Evolutionary conservation across 129 eudicot species (phyloP).

Genomic region (Deinandra increscens): DNA sequence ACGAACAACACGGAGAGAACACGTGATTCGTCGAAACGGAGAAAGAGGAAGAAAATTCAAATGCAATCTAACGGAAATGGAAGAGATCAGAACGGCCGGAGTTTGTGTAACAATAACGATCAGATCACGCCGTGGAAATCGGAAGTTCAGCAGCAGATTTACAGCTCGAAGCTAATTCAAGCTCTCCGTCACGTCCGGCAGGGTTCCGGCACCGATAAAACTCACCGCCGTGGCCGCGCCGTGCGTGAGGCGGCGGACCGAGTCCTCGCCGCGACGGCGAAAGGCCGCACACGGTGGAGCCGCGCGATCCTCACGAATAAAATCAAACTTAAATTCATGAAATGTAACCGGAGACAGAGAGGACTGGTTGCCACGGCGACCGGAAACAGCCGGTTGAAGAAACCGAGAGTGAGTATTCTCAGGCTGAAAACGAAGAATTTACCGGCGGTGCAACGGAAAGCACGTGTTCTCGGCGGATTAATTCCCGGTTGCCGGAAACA

Average conservation of each 20-base stretch:
- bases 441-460: slow-evolving; percentile 70
- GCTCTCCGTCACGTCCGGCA: slow-evolving; percentile 72
- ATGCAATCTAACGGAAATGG: slow-evolving; percentile 14
- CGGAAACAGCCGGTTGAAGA: slow-evolving; percentile 50
- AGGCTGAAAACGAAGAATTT: slow-evolving; percentile 56
- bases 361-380: slow-evolving; percentile 37
- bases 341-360: slow-evolving; percentile 45
- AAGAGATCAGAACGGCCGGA: slow-evolving; percentile 28
- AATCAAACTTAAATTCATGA: slow-evolving; percentile 71
- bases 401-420: slow-evolving; percentile 52
- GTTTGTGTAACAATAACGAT: neutral
- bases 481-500: slow-evolving; percentile 96
- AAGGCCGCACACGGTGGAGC: slow-evolving; percentile 87
- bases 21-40: slow-evolving; percentile 48
- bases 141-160: slow-evolving; percentile 65
- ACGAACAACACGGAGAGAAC: slow-evolving; percentile 50
- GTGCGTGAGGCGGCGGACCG: slow-evolving; percentile 83
- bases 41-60: slow-evolving; percentile 48
- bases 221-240: slow-evolving; percentile 46
- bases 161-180: slow-evolving; percentile 68
- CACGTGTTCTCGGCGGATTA: slow-evolving; percentile 61
- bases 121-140: slow-evolving; percentile 60
- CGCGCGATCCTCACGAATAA: slow-evolving; percentile 74
- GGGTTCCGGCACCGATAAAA: slow-evolving; percentile 16
- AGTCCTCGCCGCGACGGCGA: slow-evolving; percentile 70